These are phyloP conservation scores for Phytophthora niederhauseri DNA, from an alignment of 352 stramenopile species.

Conservation along the genomic window DNA sequence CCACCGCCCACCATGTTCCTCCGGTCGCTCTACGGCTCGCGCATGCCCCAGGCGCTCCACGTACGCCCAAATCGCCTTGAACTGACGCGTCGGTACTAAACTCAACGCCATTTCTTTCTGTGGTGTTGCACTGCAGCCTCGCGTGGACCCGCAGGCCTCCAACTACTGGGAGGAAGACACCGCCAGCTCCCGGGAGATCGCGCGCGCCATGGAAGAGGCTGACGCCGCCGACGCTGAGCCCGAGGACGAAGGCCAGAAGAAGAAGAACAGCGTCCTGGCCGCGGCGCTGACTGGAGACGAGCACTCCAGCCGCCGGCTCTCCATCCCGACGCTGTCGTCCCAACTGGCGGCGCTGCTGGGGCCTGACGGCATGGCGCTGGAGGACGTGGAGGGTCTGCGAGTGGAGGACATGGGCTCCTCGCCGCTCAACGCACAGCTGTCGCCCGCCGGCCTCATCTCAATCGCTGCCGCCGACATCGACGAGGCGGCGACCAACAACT, in stretches of 20 bases:
- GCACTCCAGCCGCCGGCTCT: conserved; percentile 18
- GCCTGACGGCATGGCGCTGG: conserved; percentile 45
- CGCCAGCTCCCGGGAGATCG: conserved; percentile 64
- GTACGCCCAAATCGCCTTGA: conserved; percentile 29
- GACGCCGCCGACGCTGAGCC: conserved; percentile 41
- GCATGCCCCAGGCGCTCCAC: conserved; percentile 78
- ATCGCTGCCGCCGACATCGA: conserved; percentile 87
- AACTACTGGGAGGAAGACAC: conserved; percentile 87
- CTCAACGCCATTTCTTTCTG: background rate
- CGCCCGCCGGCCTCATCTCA: conserved; percentile 78
- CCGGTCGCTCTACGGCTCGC: conserved; percentile 75
- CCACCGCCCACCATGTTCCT: conserved; percentile 61
- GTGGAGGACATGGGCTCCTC: conserved; percentile 57
- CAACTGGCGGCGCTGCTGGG: conserved; percentile 45
- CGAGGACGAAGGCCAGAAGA: conserved; percentile 47
- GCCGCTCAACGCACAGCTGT: conserved; percentile 62
- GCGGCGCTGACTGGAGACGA: conserved; percentile 36
- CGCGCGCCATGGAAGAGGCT: conserved; percentile 64
- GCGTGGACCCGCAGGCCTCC: conserved; percentile 64
- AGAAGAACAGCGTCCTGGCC: conserved; percentile 42
- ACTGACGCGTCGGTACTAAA: background rate
- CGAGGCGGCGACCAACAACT: conserved; percentile 51
- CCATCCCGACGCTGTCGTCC: conserved; percentile 23
- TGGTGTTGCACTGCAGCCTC: conserved; percentile 44
- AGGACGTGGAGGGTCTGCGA: conserved; percentile 50